Evolutionary conservation across 176 grass and related monocot species (phyloP), one percentile per base, ranked within the genome.

Genomic region (Triticum monococcum): DNA sequence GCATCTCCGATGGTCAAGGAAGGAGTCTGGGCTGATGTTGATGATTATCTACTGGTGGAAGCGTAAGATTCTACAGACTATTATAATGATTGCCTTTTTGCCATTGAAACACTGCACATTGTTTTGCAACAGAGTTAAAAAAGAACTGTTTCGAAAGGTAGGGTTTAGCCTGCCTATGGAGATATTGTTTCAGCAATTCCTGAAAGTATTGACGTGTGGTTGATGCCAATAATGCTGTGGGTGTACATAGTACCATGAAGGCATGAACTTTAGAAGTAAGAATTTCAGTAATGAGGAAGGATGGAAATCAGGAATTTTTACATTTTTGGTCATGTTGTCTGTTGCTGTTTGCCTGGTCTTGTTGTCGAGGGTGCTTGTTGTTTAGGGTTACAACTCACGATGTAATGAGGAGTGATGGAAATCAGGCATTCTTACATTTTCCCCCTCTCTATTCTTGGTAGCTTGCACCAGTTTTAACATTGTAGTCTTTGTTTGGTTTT

Each of bases 21-120:
- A 84, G 79, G 87, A 41, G 23, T 83, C 65, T 95, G 95, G 95
- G 36, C 43, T 71, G 91, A 98, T 68, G 4, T 36, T 20, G 93
- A 98, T 89, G 95, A 98, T 74, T 93, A 98, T 68, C 76, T 28
- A 46, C 75, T 95, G 41, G 31, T 95, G 68, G 75, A 86, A 81
- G 91, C 89, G 95, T 98, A 93, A 95, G 91, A 82, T 84, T 79
- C 12, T 75, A 64, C 68, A 8, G 9, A 57, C 75, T 69, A 40
- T 74, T 62, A 63, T 43, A 24, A 4, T 0, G 2, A 70, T 62
- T 82, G 9, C n/a, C 60, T 80, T 83, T 40, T 38, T 7, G 25
- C 32, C 36, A 79, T 56, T 57, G 83, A 83, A 72, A 35, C 84
- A 22, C 35, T 43, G 54, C 24, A 32, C 74, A 64, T 89, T 78